phyloP scores from a whole-genome alignment of 306 rosid species.

The Oemleria cerasiformis region DNA sequence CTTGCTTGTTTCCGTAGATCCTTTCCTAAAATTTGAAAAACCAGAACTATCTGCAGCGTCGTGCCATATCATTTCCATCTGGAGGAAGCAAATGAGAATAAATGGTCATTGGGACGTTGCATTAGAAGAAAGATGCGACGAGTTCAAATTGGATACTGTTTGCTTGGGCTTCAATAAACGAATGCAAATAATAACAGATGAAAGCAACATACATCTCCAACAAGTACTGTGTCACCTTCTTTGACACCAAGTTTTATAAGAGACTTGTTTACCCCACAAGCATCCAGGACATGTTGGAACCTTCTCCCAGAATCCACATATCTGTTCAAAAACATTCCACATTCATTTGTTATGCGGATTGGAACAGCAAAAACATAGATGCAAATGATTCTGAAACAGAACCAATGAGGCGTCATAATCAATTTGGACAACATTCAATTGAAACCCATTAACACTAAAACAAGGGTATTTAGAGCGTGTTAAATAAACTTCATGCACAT shows the following conservation, averaged over 20 bases:
- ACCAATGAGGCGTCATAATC: background rate
- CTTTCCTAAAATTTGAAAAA: slow-evolving; percentile 55
- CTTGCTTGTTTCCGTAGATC: slow-evolving; percentile 54
- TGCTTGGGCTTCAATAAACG: slow-evolving; percentile 5
- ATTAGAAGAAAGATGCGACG: background rate
- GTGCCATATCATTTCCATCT: slow-evolving; percentile 96
- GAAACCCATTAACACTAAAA: background rate
- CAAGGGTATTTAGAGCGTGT: background rate
- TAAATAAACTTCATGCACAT: background rate
- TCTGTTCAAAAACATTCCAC: slow-evolving; percentile 38
- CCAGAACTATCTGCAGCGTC: slow-evolving; percentile 47
- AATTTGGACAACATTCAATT: background rate
- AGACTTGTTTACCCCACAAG: slow-evolving; percentile 85
- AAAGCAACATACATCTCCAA: slow-evolving; percentile 64
- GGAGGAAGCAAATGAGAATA: slow-evolving; percentile 31
- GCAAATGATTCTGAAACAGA: background rate
- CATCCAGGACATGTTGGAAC: slow-evolving; percentile 92
- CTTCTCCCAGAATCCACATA: slow-evolving; percentile 88
- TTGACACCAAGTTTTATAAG: slow-evolving; percentile 73
- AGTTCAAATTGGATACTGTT: background rate
- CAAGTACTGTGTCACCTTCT: slow-evolving; percentile 81
- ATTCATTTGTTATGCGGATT: slow-evolving; percentile 20
- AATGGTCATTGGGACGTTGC: slow-evolving; percentile 15
- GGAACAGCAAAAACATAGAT: background rate
- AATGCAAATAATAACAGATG: slow-evolving; percentile 3